A percentile compares a stretch with the other conserved stretches of the same genome.
These are phyloP conservation scores for Cucumis hystrix DNA, from an alignment of 306 rosid species.

Conservation along the genomic window DNA sequence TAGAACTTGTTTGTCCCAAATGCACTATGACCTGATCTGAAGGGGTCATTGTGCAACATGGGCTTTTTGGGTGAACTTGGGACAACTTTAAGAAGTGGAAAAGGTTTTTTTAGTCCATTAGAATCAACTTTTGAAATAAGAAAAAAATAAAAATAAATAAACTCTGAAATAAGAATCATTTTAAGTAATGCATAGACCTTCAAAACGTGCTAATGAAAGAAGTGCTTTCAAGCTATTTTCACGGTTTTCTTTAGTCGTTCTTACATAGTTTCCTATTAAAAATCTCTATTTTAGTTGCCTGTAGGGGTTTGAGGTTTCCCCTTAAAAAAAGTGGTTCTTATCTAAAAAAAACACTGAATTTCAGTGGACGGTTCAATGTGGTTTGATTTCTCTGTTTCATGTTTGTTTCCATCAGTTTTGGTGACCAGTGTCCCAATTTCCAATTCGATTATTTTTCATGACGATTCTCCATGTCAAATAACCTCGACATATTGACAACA, in stretches of 20 bases:
- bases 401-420: not conserved
- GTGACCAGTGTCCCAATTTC: not conserved
- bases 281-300: too few species aligned
- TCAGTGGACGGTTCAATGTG: not conserved
- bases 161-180: not conserved
- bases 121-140: not conserved
- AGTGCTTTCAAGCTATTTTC: not conserved
- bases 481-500: too few species aligned
- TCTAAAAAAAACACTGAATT: too few species aligned
- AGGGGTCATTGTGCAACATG: not conserved
- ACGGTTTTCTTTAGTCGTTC: not conserved
- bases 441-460: not conserved
- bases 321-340: too few species aligned
- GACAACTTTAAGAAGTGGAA: not conserved
- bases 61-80: not conserved
- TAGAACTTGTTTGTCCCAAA: not conserved
- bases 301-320: too few species aligned
- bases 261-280: too few species aligned
- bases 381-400: not conserved
- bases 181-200: not conserved
- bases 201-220: not conserved
- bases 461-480: not conserved
- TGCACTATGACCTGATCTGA: not conserved
- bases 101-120: not conserved
- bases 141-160: not conserved